phyloP scores from a whole-genome alignment of 768 basidiomycete species.

The Holtermanniella nyarrowii region DNA sequence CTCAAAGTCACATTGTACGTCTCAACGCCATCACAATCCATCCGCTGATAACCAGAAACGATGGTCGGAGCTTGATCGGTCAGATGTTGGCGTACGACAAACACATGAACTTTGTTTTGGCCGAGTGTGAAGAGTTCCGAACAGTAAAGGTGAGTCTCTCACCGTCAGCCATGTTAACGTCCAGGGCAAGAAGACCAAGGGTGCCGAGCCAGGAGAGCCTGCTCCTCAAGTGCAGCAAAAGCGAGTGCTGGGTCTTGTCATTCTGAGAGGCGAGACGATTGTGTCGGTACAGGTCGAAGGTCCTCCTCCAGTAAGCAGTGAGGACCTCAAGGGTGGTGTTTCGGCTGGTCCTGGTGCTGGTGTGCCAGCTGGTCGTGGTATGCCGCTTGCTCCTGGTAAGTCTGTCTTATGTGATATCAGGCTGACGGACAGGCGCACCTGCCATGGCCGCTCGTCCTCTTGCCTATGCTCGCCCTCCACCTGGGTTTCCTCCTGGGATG shows the following conservation, averaged over 20 bases:
- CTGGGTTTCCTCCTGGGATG: slow-evolving; percentile 43
- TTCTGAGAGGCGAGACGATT: slow-evolving; percentile 89
- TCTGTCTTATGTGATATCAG: slow-evolving; percentile 4
- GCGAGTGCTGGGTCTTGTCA: slow-evolving; percentile 88
- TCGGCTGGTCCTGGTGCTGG: slow-evolving; percentile 85
- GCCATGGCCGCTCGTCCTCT: slow-evolving; percentile 43
- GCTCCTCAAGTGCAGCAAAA: slow-evolving; percentile 73
- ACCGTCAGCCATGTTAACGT: background rate
- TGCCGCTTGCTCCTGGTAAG: slow-evolving; percentile 52
- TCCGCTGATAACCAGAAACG: too few species aligned
- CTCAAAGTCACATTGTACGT: slow-evolving; percentile 83
- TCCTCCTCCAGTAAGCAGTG: slow-evolving; percentile 80
- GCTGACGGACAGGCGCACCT: slow-evolving; percentile 23
- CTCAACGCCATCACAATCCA: too few species aligned
- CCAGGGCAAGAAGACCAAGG: slow-evolving; percentile 44
- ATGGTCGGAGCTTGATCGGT: slow-evolving; percentile 86
- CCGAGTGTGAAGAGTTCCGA: slow-evolving; percentile 96
- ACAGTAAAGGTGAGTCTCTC: slow-evolving; percentile 68
- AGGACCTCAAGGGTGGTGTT: slow-evolving; percentile 73
- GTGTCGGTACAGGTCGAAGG: slow-evolving; percentile 92
- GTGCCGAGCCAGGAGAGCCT: slow-evolving; percentile 54
- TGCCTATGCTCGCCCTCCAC: slow-evolving; percentile 42
- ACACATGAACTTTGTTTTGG: slow-evolving; percentile 98
- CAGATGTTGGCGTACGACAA: slow-evolving; percentile 99
- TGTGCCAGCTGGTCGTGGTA: slow-evolving; percentile 91